Percentiles rank a stretch among this genome's conserved stretches.
These are phyloP conservation scores for Lolium multiflorum DNA, from an alignment of 176 grass and related monocot species.

Conservation along the genomic window DNA sequence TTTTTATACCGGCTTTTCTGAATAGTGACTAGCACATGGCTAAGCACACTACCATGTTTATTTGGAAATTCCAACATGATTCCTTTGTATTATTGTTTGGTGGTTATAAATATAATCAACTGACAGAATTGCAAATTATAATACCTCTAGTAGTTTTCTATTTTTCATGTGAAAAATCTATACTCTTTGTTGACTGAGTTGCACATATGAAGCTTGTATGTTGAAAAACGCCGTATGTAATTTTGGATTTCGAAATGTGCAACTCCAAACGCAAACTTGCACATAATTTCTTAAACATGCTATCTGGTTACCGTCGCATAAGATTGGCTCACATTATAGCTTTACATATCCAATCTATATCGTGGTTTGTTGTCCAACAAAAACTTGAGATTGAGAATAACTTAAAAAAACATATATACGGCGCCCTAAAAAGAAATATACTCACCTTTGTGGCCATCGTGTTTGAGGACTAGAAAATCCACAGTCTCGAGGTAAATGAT, in stretches of 20 bases:
- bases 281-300: neutral
- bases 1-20: neutral
- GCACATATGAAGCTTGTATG: neutral
- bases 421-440: neutral
- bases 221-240: neutral
- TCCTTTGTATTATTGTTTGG: neutral
- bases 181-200: neutral
- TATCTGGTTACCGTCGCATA: neutral
- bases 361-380: neutral
- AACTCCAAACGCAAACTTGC: neutral
- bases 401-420: neutral
- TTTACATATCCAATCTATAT: neutral
- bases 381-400: neutral
- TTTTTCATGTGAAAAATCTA: neutral
- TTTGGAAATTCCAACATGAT: neutral
- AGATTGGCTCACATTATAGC: neutral
- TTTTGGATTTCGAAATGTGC: neutral
- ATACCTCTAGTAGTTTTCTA: neutral
- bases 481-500: neutral
- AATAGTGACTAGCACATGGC: neutral
- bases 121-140: neutral
- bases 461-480: neutral
- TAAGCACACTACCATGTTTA: neutral
- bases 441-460: neutral
- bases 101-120: neutral